phyloP scores from a whole-genome alignment of 2,329 filamentous ascomycete genomes.

The Colletotrichum magnum region DNA sequence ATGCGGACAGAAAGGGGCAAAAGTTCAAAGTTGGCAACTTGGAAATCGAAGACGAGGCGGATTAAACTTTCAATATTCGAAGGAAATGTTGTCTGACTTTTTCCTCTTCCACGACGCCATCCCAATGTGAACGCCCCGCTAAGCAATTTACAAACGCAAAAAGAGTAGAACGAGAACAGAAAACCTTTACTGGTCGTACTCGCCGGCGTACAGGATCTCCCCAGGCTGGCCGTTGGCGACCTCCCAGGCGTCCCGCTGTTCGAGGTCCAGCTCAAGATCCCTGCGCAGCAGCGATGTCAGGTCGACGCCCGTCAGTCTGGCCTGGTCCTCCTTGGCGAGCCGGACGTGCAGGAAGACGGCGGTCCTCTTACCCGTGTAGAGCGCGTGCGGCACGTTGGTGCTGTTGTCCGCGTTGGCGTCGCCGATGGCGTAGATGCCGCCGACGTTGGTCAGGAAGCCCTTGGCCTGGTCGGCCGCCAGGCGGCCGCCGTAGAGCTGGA shows the following conservation, averaged over 20 bases:
- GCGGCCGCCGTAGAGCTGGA: constrained; percentile 59
- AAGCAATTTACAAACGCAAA: neutral
- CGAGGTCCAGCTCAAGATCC: constrained; percentile 47
- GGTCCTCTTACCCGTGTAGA: constrained; percentile 71
- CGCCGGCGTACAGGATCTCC: constrained; percentile 62
- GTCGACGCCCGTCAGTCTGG: constrained; percentile 46
- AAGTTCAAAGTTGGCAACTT: constrained; percentile 56
- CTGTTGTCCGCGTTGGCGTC: constrained; percentile 72
- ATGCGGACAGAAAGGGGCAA: constrained; percentile 55
- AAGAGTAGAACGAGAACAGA: neutral
- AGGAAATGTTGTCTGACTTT: neutral
- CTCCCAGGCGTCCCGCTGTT: constrained; percentile 61
- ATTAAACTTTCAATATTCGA: neutral
- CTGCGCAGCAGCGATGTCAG: constrained; percentile 44
- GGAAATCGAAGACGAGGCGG: constrained; percentile 57
- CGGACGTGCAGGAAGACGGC: constrained; percentile 69
- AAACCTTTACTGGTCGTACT: constrained; percentile 47
- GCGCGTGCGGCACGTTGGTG: constrained; percentile 73
- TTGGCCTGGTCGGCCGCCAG: constrained; percentile 57
- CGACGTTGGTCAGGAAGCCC: constrained; percentile 66
- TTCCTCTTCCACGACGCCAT: neutral
- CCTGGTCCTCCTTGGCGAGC: constrained; percentile 57
- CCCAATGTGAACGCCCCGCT: constrained; percentile 13
- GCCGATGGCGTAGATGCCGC: constrained; percentile 70
- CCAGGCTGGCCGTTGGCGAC: constrained; percentile 58